A percentile compares a stretch with the other conserved stretches of the same genome.
These are phyloP conservation scores for Fonsecaea pedrosoi DNA, from an alignment of 2,329 filamentous ascomycete species.

Conservation along the genomic window DNA sequence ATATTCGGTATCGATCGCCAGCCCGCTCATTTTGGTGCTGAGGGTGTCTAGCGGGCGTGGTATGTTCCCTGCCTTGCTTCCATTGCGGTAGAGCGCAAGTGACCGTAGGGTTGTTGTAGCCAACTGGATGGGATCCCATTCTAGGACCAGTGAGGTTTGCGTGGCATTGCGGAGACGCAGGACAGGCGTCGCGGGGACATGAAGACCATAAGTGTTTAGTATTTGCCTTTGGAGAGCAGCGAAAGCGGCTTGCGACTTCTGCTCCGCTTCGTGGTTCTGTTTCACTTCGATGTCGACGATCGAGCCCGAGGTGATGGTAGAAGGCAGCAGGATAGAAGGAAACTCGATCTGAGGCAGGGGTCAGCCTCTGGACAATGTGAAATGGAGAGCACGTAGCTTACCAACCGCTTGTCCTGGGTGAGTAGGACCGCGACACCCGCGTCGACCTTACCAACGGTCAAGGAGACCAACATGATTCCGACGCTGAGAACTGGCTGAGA, in stretches of 20 bases:
- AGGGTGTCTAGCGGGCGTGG: slow-evolving; percentile 84
- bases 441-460: slow-evolving; percentile 99
- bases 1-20: slow-evolving; percentile 97
- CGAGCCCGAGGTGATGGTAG: slow-evolving; percentile 92
- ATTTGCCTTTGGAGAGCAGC: slow-evolving; percentile 86
- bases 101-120: slow-evolving; percentile 91
- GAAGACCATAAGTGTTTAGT: slow-evolving; percentile 81
- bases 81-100: slow-evolving; percentile 91
- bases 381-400: slow-evolving; percentile 56
- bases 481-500: background rate
- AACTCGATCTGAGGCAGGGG: slow-evolving; percentile 81
- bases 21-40: slow-evolving; percentile 93
- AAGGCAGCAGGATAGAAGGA: slow-evolving; percentile 92
- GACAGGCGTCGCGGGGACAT: slow-evolving; percentile 75
- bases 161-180: slow-evolving; percentile 96
- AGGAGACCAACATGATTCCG: slow-evolving; percentile 83
- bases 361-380: slow-evolving; percentile 5
- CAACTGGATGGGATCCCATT: slow-evolving; percentile 94
- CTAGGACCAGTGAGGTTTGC: slow-evolving; percentile 96
- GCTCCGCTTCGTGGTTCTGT: slow-evolving; percentile 82
- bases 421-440: slow-evolving; percentile 96
- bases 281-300: slow-evolving; percentile 97
- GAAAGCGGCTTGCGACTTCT: slow-evolving; percentile 76
- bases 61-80: slow-evolving; percentile 94
- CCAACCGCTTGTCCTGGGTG: slow-evolving; percentile 94